Evolutionary conservation across 768 basidiomycete species (phyloP).

Genomic region (Suillus decipiens): DNA sequence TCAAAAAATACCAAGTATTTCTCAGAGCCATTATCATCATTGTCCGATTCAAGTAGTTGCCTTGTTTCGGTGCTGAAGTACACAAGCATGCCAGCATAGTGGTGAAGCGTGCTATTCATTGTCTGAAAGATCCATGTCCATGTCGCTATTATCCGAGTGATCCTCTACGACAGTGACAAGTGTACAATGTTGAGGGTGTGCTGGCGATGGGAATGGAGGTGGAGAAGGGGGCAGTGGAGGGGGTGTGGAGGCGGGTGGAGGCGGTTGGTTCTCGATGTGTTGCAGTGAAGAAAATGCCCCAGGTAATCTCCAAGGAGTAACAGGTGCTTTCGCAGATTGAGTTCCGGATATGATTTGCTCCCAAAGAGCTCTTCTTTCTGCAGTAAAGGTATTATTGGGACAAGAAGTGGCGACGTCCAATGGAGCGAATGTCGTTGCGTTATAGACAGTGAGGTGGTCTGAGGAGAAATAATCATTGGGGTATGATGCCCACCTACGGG

Average conservation of each 20-base stretch:
- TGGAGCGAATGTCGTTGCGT: slow-evolving; percentile 39
- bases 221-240: slow-evolving; percentile 33
- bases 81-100: not conserved
- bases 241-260: slow-evolving; percentile 37
- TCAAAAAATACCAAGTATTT: slow-evolving; percentile 33
- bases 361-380: slow-evolving; percentile 44
- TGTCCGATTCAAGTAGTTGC: slow-evolving; percentile 21
- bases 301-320: slow-evolving; percentile 28
- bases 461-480: slow-evolving; percentile 61
- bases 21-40: slow-evolving; percentile 16
- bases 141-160: not conserved
- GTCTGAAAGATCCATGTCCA: slow-evolving; percentile 33
- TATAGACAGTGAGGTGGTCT: slow-evolving; percentile 54
- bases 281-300: slow-evolving; percentile 24
- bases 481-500: slow-evolving; percentile 62
- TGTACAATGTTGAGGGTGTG: not conserved
- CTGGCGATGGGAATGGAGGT: slow-evolving; percentile 21
- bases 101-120: slow-evolving; percentile 17
- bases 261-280: slow-evolving; percentile 18
- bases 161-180: not conserved
- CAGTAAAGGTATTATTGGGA: slow-evolving; percentile 35
- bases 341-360: slow-evolving; percentile 33
- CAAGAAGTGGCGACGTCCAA: slow-evolving; percentile 22
- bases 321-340: not conserved
- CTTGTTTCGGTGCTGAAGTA: slow-evolving; percentile 17